These are phyloP conservation scores for Boletus tomentosulus DNA, from an alignment of 768 basidiomycete genomes.

Conservation along the genomic window DNA sequence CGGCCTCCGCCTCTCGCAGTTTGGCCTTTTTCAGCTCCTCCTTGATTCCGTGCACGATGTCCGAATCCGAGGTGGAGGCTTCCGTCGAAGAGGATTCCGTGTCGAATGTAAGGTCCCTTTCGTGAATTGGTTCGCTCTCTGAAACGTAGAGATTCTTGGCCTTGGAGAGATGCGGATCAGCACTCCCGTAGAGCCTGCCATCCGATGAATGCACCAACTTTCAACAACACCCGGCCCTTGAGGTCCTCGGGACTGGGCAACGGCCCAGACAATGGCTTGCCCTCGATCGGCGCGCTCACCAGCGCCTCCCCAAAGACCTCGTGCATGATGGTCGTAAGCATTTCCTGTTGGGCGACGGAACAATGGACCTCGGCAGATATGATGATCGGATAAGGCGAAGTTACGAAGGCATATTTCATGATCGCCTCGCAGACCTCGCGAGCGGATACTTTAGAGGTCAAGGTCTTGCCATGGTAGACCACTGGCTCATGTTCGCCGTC, in stretches of 20 bases:
- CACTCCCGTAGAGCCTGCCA: background rate
- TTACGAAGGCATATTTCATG: conserved; percentile 83
- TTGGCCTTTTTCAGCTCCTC: conserved; percentile 27
- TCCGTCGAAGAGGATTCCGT: conserved; percentile 42
- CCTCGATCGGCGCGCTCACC: conserved; percentile 46
- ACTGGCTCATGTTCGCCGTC: conserved; percentile 78
- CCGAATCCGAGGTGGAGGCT: conserved; percentile 33
- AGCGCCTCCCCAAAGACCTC: conserved; percentile 40
- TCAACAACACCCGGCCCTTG: conserved; percentile 72
- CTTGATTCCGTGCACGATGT: conserved; percentile 20
- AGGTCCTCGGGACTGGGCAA: conserved; percentile 86
- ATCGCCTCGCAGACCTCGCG: conserved; percentile 83
- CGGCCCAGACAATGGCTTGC: conserved; percentile 41
- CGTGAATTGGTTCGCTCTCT: conserved; percentile 15
- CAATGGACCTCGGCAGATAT: conserved; percentile 87
- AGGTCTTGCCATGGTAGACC: conserved; percentile 62
- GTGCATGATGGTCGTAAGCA: conserved; percentile 70
- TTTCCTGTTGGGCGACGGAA: conserved; percentile 66
- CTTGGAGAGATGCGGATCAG: conserved; percentile 32
- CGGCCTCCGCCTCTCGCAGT: conserved; percentile 30
- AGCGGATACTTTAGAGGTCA: conserved; percentile 78
- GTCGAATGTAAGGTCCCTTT: conserved; percentile 34
- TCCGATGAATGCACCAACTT: conserved; percentile 42
- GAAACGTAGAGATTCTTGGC: conserved; percentile 71
- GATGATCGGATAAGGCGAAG: conserved; percentile 88